These are phyloP conservation scores for Microstegium vimineum DNA, from an alignment of 176 grass and related monocot genomes.

Conservation along the genomic window DNA sequence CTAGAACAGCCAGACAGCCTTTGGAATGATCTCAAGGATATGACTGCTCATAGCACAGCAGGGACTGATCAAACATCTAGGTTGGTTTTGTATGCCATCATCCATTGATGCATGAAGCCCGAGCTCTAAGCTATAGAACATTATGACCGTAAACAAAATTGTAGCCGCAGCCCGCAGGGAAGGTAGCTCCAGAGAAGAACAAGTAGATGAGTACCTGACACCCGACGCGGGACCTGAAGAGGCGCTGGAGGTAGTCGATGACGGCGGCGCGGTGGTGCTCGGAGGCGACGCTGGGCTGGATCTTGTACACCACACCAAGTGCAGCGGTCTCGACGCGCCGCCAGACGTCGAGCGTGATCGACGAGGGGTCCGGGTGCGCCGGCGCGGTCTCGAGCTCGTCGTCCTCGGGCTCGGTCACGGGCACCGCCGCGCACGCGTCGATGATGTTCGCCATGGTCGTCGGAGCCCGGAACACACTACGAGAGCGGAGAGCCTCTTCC, in stretches of 20 bases:
- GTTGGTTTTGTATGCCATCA: not conserved
- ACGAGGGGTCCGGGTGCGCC: conserved; percentile 47
- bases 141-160: not conserved
- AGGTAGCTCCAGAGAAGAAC: not conserved
- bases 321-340: conserved; percentile 59
- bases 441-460: conserved; percentile 64
- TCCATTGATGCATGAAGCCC: not conserved
- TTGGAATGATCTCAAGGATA: not conserved
- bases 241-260: conserved; percentile 56
- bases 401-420: conserved; percentile 4
- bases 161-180: not conserved
- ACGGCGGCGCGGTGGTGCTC: conserved; percentile 56
- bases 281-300: conserved; percentile 63
- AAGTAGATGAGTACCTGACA: conserved; percentile 27
- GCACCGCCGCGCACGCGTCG: conserved; percentile 20
- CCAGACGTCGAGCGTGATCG: conserved; percentile 43
- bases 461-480: not conserved
- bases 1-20: not conserved
- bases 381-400: not conserved
- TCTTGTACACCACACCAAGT: conserved; percentile 34
- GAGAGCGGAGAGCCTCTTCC: too few species aligned
- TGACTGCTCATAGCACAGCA: not conserved
- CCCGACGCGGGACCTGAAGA: conserved; percentile 29
- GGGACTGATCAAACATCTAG: not conserved
- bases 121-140: not conserved